Evolutionary conservation across 2,329 filamentous ascomycete genomes (phyloP), one percentile per base, ranked within the genome.

Genomic region (Teratosphaeria nubilosa): DNA sequence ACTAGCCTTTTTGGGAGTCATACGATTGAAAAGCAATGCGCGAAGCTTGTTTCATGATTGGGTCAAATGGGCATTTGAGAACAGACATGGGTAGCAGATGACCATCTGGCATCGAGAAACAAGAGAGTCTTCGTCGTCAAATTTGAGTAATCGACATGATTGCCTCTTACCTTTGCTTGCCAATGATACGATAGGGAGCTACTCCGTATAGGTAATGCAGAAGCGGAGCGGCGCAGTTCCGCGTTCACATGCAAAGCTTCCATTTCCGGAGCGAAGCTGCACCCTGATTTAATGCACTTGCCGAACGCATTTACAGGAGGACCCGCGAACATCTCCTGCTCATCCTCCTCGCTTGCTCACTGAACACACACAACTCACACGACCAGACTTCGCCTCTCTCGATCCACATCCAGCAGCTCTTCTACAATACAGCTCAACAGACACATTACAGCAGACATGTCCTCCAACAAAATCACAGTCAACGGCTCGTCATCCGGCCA

Each of bases 401-500:
- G 9, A 16, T 11, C 16, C 34, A 41, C 34, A 41, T 41, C 13
- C 34, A 48, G 16, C 16, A n/a, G 41, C n/a, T n/a, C n/a, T n/a
- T n/a, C n/a, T n/a, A n/a, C n/a, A n/a, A n/a, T n/a, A n/a, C n/a
- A n/a, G n/a, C 16, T 48, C 41, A 6, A 20, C 41, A 48, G 3
- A 48, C n/a, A 22, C n/a, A 11, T n/a, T 13, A 20, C 53, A 54
- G 53, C 32, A 24, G 31, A 32, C 25, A 56, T 56, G 55, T 24
- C 45, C 41, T 24, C 45, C 41, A 31, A 30, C 51, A 68, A 68
- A 68, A 61, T 69, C 69, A 61, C 70, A 61, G 72, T 77, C 58
- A 74, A 76, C 62, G 69, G 73, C 68, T 72, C 64, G 66, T 76
- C 68, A 67, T 72, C 66, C 77, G 66, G 64, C 57, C 66, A 69